These are phyloP conservation scores for Termitomyces sp. DNA, from an alignment of 768 basidiomycete species.

Conservation along the genomic window DNA sequence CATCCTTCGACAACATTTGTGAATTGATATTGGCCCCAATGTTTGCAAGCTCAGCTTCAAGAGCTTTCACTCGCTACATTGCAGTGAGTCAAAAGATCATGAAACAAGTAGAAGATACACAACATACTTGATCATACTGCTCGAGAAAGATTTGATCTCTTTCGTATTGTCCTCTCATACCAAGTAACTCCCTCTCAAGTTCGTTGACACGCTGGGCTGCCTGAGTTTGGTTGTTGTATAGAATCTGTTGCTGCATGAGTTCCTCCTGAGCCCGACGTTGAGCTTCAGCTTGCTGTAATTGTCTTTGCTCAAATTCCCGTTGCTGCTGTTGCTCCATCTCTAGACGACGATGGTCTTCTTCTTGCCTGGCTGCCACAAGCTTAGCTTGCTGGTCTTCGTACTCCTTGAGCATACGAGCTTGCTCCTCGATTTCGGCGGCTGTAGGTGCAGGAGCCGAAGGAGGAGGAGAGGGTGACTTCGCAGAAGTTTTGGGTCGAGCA, in stretches of 20 bases:
- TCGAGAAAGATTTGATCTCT: constrained; percentile 96
- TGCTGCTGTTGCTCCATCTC: constrained; percentile 78
- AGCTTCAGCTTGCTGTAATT: constrained; percentile 80
- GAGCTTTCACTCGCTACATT: constrained; percentile 84
- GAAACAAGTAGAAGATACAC: background rate
- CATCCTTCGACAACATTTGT: constrained; percentile 90
- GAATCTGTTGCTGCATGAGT: constrained; percentile 78
- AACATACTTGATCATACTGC: constrained; percentile 88
- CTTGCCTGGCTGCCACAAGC: constrained; percentile 73
- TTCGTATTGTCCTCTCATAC: constrained; percentile 95
- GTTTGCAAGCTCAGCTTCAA: constrained; percentile 83
- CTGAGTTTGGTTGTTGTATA: constrained; percentile 76
- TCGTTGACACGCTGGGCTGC: constrained; percentile 68
- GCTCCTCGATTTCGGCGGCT: constrained; percentile 74
- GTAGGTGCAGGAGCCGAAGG: constrained; percentile 69
- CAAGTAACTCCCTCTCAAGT: constrained; percentile 85
- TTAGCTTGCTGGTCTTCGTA: constrained; percentile 95
- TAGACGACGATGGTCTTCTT: constrained; percentile 75
- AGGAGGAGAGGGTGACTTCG: constrained; percentile 57
- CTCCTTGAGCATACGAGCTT: constrained; percentile 90
- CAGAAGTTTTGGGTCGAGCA: constrained; percentile 65
- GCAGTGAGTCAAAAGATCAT: constrained; percentile 1
- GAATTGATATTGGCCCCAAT: constrained; percentile 73
- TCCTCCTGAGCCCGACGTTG: constrained; percentile 89
- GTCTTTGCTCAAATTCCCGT: constrained; percentile 85